Percentiles rank a stretch among this genome's conserved stretches.
Conservation (phyloP, 2,329 filamentous ascomycete genomes). For the Ophiognomonia clavigignenti-juglandacearum region DNA sequence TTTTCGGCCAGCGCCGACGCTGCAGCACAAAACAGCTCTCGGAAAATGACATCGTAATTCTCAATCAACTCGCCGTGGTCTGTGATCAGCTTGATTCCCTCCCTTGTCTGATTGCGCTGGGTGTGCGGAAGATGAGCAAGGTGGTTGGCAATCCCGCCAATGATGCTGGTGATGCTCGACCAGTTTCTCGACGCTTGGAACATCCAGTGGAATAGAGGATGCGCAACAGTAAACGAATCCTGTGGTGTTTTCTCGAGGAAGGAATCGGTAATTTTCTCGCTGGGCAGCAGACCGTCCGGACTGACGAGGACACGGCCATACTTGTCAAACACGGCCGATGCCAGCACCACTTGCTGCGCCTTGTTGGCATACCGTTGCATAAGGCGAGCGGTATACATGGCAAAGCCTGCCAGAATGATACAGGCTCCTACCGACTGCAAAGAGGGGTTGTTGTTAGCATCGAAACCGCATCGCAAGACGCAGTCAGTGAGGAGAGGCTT, state of each 20-base stretch:
- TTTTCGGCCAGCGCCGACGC: constrained; percentile 68
- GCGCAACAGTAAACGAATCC: constrained; percentile 70
- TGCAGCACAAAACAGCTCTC: constrained; percentile 78
- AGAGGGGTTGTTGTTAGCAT: constrained; percentile 10
- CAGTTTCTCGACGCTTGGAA: constrained; percentile 78
- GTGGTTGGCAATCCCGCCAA: constrained; percentile 69
- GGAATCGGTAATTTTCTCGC: constrained; percentile 72
- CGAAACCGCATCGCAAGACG: constrained; percentile 4
- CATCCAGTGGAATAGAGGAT: constrained; percentile 83
- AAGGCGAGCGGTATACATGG: constrained; percentile 47
- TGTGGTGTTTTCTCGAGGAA: constrained; percentile 59
- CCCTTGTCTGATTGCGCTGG: constrained; percentile 29
- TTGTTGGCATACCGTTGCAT: constrained; percentile 51
- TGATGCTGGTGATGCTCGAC: constrained; percentile 60
- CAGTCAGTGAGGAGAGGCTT: constrained; percentile 28
- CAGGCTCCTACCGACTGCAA: constrained; percentile 59
- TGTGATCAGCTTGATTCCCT: constrained; percentile 40
- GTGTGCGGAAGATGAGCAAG: constrained; percentile 46
- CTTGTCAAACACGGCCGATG: constrained; percentile 62
- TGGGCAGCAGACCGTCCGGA: constrained; percentile 64
- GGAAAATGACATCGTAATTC: constrained; percentile 72
- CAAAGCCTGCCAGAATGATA: constrained; percentile 51
- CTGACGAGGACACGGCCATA: constrained; percentile 64
- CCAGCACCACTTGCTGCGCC: constrained; percentile 57
- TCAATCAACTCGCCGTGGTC: constrained; percentile 55